These are phyloP conservation scores for Takashimella koratensis DNA, from an alignment of 1,284 basidiomycete genomes.

Conservation along the genomic window DNA sequence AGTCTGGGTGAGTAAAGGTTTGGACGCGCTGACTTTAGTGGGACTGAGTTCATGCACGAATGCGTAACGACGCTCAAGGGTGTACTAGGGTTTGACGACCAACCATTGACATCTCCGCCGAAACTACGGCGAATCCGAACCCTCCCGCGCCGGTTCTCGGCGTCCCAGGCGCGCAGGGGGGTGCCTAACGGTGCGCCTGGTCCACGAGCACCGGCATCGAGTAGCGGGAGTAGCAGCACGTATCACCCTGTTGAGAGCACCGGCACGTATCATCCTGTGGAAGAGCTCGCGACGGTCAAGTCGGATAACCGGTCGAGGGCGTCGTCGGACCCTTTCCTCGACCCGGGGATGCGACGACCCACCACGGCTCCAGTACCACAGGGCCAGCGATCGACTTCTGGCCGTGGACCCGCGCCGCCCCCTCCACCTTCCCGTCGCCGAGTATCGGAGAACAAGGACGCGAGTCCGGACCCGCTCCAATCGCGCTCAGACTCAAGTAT, in stretches of 20 bases:
- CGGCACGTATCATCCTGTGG: too few relatives aligned
- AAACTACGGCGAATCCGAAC: constrained; percentile 22
- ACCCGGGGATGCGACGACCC: constrained; percentile 11
- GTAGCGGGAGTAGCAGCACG: too few relatives aligned
- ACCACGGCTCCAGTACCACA: constrained; percentile 6
- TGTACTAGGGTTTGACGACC: constrained; percentile 41
- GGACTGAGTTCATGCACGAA: constrained; percentile 46
- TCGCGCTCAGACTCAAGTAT: constrained; percentile 6
- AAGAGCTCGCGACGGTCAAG: constrained; percentile 6
- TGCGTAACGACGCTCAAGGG: constrained; percentile 42
- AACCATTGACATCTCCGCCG: constrained; percentile 34
- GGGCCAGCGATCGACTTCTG: constrained; percentile 12
- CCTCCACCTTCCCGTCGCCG: constrained; percentile 24
- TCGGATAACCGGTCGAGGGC: constrained; percentile 15
- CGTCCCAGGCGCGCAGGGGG: neutral
- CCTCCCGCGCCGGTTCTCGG: neutral
- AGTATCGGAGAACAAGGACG: neutral
- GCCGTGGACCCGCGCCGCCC: constrained; percentile 30
- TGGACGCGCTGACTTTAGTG: constrained; percentile 18
- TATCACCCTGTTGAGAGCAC: too few relatives aligned
- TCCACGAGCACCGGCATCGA: neutral
- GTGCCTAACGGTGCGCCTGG: neutral
- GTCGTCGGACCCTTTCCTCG: constrained; percentile 39
- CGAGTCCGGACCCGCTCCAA: constrained; percentile 16
- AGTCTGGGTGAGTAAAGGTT: constrained; percentile 46